Base-by-base conservation (phyloP, 2,329 filamentous ascomycete species). In the Chaetomiaceae sp. region DNA sequence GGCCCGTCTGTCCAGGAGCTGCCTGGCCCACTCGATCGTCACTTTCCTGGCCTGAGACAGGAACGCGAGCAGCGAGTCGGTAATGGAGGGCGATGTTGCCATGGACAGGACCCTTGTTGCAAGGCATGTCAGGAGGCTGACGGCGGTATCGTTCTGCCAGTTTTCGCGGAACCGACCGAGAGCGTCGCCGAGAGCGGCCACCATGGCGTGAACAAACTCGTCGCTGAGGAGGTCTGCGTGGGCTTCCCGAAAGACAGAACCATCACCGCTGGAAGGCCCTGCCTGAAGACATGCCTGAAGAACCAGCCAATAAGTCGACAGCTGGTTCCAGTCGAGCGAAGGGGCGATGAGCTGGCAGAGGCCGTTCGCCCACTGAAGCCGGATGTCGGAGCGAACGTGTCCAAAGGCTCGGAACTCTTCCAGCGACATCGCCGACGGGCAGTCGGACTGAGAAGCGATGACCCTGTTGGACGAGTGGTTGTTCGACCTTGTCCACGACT, bases 361-460 rank as follows among this genome's bases (percentile, higher is more conserved):
- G 3, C 86, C 75, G 49, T 83, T 85, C 8, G 70, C 61, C 77
- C 81, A 85, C 47, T 81, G 78, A 8, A 83, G 65, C 1, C 65
- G 61, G 17, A 70, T 54, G 0, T 81, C 81, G 1, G 76, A 62
- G 0, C 76, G 72, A 3, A 85, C 58, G 0, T 72, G 62, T 0
- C 71, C 69, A n/a, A 84, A 73, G 0, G 74, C 69, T 47, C 79
- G 77, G 62, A 75, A 85, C 49, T 87, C 81, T 0, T 76, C 73
- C 0, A 81, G 54, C 0, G 75, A 70, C 51, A 87, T 67, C 20
- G 73, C 60, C 0, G 52, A 11, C 0, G 82, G 80, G 45, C 80
- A 83, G 0, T 64, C 47, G 0, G 59, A 65, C 53, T 82, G 78
- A 1, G 61, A 65, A 0, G 82, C 73, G 12, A 87, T 72, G 0